Evolutionary conservation across 164 flowering plant genomes (phyloP).

Genomic region (Taxillus chinensis): DNA sequence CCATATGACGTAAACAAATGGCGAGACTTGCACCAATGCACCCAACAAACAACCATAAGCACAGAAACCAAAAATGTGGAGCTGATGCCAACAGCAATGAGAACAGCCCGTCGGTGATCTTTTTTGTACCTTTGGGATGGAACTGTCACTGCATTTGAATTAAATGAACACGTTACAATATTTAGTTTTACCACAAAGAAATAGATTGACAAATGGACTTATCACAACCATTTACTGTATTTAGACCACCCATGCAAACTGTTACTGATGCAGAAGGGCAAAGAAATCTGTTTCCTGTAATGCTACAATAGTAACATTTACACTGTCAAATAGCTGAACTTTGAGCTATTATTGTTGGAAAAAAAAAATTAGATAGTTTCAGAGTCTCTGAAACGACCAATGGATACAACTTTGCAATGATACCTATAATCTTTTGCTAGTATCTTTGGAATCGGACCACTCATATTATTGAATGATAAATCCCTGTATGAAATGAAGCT

Average conservation of each 20-base stretch:
- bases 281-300: slow-evolving; percentile 74
- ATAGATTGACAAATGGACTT: not conserved
- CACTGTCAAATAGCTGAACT: slow-evolving; percentile 3
- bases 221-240: slow-evolving; percentile 47
- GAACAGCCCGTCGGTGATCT: slow-evolving; percentile 45
- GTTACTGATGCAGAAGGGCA: slow-evolving; percentile 45
- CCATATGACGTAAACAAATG: slow-evolving; percentile 47
- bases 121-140: slow-evolving; percentile 18
- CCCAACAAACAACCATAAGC: slow-evolving; percentile 49
- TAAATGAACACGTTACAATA: slow-evolving; percentile 1
- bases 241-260: slow-evolving; percentile 34
- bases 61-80: slow-evolving; percentile 48
- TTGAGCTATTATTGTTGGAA: not conserved
- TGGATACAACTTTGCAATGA: slow-evolving; percentile 3
- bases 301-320: slow-evolving; percentile 28
- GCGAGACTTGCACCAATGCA: slow-evolving; percentile 58
- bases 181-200: slow-evolving; percentile 5
- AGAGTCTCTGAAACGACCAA: too few relatives aligned
- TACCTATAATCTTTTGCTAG: slow-evolving; percentile 85
- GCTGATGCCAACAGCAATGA: slow-evolving; percentile 42
- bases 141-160: slow-evolving; percentile 37
- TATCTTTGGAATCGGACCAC: slow-evolving; percentile 76
- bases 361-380: too few relatives aligned
- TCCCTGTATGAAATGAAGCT: slow-evolving; percentile 43
- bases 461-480: slow-evolving; percentile 82